These are phyloP conservation scores for Epithemia pelagica DNA, from an alignment of 108 stramenopile genomes.

Conservation along the genomic window DNA sequence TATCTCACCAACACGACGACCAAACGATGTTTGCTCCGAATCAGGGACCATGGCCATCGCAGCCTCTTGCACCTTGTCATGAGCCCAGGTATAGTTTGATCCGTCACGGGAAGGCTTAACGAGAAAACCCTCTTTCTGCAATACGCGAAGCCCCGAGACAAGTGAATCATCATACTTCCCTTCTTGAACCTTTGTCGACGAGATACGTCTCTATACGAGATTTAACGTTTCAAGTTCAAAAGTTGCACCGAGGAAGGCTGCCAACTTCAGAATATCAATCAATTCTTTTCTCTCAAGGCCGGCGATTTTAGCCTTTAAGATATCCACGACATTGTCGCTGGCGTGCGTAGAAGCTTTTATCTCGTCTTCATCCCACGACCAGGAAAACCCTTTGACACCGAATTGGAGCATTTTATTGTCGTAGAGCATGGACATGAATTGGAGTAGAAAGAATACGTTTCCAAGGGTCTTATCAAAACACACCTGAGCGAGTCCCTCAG, in stretches of 20 bases:
- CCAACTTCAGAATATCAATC: conserved; percentile 22
- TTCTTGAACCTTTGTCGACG: conserved; percentile 1
- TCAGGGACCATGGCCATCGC: neutral
- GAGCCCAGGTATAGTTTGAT: neutral
- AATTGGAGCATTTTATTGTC: conserved; percentile 33
- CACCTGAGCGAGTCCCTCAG: conserved; percentile 17
- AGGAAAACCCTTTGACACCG: conserved; percentile 18
- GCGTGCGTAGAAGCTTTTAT: conserved; percentile 22
- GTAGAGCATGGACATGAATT: conserved; percentile 34
- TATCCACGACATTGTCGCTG: conserved; percentile 44
- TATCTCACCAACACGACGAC: conserved; percentile 4
- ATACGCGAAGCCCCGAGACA: neutral
- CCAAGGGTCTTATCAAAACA: conserved; percentile 49
- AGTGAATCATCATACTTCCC: neutral
- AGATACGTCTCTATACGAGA: neutral
- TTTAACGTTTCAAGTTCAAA: neutral
- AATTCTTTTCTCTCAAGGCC: conserved; percentile 11
- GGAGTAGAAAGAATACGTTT: conserved; percentile 45
- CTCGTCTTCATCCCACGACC: conserved; percentile 44
- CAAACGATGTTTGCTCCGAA: neutral
- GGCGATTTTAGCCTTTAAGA: conserved; percentile 29
- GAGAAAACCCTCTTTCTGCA: conserved; percentile 1
- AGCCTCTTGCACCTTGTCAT: conserved; percentile 10
- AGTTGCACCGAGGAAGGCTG: conserved; percentile 36
- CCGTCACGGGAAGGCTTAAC: neutral